Evolutionary conservation across 2,329 filamentous ascomycete species (phyloP).

Genomic region (Fonsecaea monophora): DNA sequence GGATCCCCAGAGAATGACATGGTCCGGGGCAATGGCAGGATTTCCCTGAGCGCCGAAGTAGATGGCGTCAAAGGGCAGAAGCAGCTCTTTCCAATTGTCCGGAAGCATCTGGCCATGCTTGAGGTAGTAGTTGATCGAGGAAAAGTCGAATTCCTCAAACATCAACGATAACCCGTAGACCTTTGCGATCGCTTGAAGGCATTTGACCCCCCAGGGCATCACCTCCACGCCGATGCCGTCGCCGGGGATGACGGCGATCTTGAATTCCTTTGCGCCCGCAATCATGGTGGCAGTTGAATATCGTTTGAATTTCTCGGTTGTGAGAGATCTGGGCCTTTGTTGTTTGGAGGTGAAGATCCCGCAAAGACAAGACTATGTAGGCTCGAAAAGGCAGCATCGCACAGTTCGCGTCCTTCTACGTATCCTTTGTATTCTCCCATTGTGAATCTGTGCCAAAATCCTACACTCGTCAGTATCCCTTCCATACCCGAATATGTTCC

Average conservation of each 20-base stretch:
- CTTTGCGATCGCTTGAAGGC: slow-evolving; percentile 31
- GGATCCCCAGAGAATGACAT: slow-evolving; percentile 63
- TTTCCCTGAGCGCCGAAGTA: slow-evolving; percentile 65
- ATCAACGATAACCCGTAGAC: slow-evolving; percentile 47
- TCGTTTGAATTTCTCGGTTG: too few relatives aligned
- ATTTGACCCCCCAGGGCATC: slow-evolving; percentile 55
- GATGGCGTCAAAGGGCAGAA: slow-evolving; percentile 61
- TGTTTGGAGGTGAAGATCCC: too few relatives aligned
- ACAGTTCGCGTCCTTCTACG: too few relatives aligned
- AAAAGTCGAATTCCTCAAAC: slow-evolving; percentile 60
- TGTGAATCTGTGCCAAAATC: too few relatives aligned
- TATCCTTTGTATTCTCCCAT: too few relatives aligned
- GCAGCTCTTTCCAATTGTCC: slow-evolving; percentile 56
- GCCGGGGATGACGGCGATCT: slow-evolving; percentile 66
- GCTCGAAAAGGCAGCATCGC: too few relatives aligned
- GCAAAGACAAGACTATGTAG: too few relatives aligned
- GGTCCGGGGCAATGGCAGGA: slow-evolving; percentile 58
- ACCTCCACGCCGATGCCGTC: slow-evolving; percentile 71
- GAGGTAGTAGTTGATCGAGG: slow-evolving; percentile 52
- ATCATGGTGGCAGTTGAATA: too few relatives aligned
- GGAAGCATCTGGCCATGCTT: slow-evolving; percentile 62
- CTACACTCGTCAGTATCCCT: too few relatives aligned
- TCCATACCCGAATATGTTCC: too few relatives aligned
- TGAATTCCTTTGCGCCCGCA: too few relatives aligned
- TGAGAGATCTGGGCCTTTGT: too few relatives aligned